Conservation (phyloP, 2,329 filamentous ascomycete species). For the Calycina herbarum region DNA sequence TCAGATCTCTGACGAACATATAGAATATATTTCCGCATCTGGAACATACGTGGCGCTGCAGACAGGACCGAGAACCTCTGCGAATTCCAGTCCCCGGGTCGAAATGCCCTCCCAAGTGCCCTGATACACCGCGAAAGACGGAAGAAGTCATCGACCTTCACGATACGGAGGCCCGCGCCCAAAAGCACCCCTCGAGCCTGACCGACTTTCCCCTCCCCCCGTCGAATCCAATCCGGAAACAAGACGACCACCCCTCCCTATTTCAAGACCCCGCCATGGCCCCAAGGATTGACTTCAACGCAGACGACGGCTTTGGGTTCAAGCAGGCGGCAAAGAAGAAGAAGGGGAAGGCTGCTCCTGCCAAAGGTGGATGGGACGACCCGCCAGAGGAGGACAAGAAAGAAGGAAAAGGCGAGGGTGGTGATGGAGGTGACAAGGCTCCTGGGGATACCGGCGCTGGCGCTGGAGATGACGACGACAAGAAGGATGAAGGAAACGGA, state of each 20-base stretch:
- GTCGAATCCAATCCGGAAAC: slow-evolving; percentile 17
- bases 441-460: slow-evolving; percentile 38
- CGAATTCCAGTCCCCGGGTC: slow-evolving; percentile 24
- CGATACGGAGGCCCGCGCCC: slow-evolving; percentile 34
- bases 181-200: slow-evolving; percentile 27
- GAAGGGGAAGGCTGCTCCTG: slow-evolving; percentile 24
- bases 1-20: slow-evolving; percentile 37
- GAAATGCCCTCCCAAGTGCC: slow-evolving; percentile 19
- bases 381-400: slow-evolving; percentile 46
- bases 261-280: slow-evolving; percentile 48
- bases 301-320: slow-evolving; percentile 54
- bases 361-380: slow-evolving; percentile 38
- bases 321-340: slow-evolving; percentile 46
- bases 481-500: slow-evolving; percentile 41
- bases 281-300: slow-evolving; percentile 57
- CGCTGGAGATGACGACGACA: slow-evolving; percentile 39
- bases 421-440: slow-evolving; percentile 37
- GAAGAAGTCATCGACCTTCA: slow-evolving; percentile 26
- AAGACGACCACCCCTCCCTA: slow-evolving; percentile 36
- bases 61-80: slow-evolving; percentile 25
- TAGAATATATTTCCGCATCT: slow-evolving; percentile 33
- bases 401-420: slow-evolving; percentile 46
- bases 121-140: slow-evolving; percentile 16
- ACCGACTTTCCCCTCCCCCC: slow-evolving; percentile 26
- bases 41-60: slow-evolving; percentile 34